phyloP scores from a whole-genome alignment of 331 rosid genomes.

The Arachis monticola region DNA sequence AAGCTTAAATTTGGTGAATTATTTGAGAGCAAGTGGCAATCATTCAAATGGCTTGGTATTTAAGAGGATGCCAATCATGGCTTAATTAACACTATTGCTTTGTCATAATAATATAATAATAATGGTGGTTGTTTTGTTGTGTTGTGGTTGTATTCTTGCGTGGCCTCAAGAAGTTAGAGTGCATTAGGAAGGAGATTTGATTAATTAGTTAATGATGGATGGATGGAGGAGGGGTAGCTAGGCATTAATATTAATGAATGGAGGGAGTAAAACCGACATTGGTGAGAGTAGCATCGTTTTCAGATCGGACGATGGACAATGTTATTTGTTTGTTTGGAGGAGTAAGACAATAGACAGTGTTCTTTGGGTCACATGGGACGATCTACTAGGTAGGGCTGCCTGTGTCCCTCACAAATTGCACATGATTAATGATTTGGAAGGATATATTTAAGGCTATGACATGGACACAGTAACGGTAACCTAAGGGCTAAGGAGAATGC shows the following conservation, averaged over 20 bases:
- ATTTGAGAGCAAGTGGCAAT: slow-evolving; percentile 34
- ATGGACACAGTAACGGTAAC: neutral
- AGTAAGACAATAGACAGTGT: slow-evolving; percentile 47
- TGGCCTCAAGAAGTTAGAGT: slow-evolving; percentile 28
- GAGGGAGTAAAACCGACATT: slow-evolving; percentile 57
- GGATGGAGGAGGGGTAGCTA: slow-evolving; percentile 15
- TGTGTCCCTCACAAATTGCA: slow-evolving; percentile 50
- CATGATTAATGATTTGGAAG: slow-evolving; percentile 41
- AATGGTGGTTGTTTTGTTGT: slow-evolving; percentile 6
- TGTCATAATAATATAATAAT: neutral
- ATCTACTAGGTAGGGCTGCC: slow-evolving; percentile 53
- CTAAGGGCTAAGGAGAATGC: too few relatives aligned
- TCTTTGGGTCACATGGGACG: slow-evolving; percentile 61
- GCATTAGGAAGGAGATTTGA: slow-evolving; percentile 38
- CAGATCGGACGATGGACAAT: slow-evolving; percentile 54
- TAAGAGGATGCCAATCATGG: slow-evolving; percentile 2
- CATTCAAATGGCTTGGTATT: slow-evolving; percentile 25
- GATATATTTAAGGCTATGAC: slow-evolving; percentile 38
- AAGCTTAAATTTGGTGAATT: slow-evolving; percentile 11
- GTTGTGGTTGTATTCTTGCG: slow-evolving; percentile 41
- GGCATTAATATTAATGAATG: slow-evolving; percentile 43
- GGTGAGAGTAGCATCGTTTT: slow-evolving; percentile 54
- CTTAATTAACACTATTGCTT: slow-evolving; percentile 21
- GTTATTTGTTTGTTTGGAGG: slow-evolving; percentile 38
- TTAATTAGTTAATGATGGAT: slow-evolving; percentile 36